These are phyloP conservation scores for Streptanthus diversifolius DNA, from an alignment of 345 rosid species.

Conservation along the genomic window DNA sequence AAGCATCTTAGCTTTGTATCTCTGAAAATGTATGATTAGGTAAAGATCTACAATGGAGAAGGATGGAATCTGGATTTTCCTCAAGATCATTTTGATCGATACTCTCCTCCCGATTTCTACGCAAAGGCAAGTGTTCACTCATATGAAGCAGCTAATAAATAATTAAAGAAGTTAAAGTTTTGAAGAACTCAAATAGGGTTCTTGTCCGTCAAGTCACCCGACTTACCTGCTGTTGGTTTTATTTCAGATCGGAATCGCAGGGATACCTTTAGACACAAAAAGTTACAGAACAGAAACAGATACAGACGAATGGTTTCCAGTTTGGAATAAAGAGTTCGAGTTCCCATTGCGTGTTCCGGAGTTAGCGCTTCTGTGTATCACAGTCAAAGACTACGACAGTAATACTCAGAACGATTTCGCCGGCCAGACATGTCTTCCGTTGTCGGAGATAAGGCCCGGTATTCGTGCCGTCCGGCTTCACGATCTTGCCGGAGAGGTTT, in stretches of 20 bases:
- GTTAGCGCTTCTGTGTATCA: constrained; percentile 65
- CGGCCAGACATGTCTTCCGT: constrained; percentile 81
- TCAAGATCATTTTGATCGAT: constrained; percentile 62
- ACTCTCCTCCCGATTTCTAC: constrained; percentile 85
- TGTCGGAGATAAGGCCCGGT: constrained; percentile 59
- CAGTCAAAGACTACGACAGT: constrained; percentile 62
- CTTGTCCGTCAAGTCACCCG: neutral
- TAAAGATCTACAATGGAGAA: constrained; percentile 67
- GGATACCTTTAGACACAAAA: constrained; percentile 59
- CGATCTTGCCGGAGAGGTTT: constrained; percentile 50
- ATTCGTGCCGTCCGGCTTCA: constrained; percentile 65
- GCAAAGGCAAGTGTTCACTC: constrained; percentile 43
- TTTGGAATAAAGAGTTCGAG: constrained; percentile 77
- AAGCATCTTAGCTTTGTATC: neutral
- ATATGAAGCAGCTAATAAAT: neutral
- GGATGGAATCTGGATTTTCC: constrained; percentile 80
- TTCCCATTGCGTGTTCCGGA: constrained; percentile 74
- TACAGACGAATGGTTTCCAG: constrained; percentile 72
- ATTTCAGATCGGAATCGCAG: constrained; percentile 56
- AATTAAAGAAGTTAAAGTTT: neutral
- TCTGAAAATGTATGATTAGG: constrained; percentile 11
- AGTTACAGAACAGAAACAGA: constrained; percentile 64
- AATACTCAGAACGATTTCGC: constrained; percentile 74
- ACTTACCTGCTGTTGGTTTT: neutral
- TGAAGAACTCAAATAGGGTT: neutral